Percentiles rank a stretch among this genome's conserved stretches.
Evolutionary conservation across 306 rosid genomes (phyloP).

Genomic region (Prunus dulcis): DNA sequence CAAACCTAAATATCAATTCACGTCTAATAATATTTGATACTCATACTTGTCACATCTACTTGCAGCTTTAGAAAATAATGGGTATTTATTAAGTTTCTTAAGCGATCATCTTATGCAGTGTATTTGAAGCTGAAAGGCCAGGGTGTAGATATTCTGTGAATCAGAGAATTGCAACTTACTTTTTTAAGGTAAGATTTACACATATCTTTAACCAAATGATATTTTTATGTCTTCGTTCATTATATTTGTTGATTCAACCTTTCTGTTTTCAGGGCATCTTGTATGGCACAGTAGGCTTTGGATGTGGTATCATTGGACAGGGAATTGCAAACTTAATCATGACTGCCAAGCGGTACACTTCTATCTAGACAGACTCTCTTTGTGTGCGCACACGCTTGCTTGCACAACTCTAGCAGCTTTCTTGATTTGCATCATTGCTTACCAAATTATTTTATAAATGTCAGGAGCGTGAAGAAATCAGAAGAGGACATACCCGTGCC

Average conservation of each 20-base stretch:
- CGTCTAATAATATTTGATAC: neutral
- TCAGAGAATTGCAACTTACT: conserved; percentile 41
- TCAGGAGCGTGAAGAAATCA: conserved; percentile 87
- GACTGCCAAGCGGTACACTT: conserved; percentile 77
- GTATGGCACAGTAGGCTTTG: conserved; percentile 90
- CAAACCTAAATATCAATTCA: neutral
- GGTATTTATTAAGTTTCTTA: neutral
- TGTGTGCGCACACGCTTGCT: neutral
- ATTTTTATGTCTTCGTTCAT: neutral
- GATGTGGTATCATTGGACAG: conserved; percentile 93
- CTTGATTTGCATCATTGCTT: neutral
- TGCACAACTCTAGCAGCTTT: neutral
- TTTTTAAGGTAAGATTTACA: conserved; percentile 35
- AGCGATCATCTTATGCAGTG: conserved; percentile 29
- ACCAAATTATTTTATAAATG: conserved; percentile 4
- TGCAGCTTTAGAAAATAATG: neutral
- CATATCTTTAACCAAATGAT: neutral
- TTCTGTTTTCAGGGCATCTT: conserved; percentile 64
- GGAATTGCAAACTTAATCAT: conserved; percentile 92
- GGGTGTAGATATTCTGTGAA: conserved; percentile 41
- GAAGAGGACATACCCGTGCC: conserved; percentile 94
- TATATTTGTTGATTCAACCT: conserved; percentile 4
- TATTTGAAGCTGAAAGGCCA: conserved; percentile 52
- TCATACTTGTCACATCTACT: neutral
- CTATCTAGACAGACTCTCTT: conserved; percentile 12